Evolutionary conservation across 257 asterid genomes (phyloP).

Genomic region (Salvia miltiorrhiza): DNA sequence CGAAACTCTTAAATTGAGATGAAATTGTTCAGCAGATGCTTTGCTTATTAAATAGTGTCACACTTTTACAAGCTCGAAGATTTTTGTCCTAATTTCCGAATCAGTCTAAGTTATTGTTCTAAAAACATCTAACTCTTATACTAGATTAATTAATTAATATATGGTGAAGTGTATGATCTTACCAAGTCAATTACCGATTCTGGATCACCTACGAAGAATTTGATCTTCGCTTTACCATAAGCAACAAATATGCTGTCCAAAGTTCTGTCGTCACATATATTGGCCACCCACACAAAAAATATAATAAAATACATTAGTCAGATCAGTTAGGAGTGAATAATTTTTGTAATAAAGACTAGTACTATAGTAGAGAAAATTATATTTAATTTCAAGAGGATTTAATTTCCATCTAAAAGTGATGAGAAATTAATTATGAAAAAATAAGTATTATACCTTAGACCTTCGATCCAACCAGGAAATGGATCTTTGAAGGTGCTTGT

Average conservation of each 20-base stretch:
- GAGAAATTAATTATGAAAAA: background rate
- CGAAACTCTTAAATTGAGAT: too few relatives aligned
- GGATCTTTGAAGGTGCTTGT: slow-evolving; percentile 58
- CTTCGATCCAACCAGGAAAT: slow-evolving; percentile 67
- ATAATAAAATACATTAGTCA: background rate
- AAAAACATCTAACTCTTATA: too few relatives aligned
- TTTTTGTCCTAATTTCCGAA: too few relatives aligned
- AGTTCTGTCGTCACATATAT: slow-evolving; percentile 37
- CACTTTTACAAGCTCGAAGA: too few relatives aligned
- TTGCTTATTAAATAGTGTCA: too few relatives aligned
- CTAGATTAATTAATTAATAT: too few relatives aligned
- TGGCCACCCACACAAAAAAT: background rate
- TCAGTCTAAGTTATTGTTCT: too few relatives aligned
- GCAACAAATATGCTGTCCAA: slow-evolving; percentile 45
- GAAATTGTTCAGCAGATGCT: too few relatives aligned
- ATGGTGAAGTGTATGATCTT: slow-evolving; percentile 13
- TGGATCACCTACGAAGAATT: slow-evolving; percentile 45
- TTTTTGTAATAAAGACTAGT: too few relatives aligned
- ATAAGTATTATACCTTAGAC: slow-evolving; percentile 39
- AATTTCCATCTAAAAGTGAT: too few relatives aligned
- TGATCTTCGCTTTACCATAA: slow-evolving; percentile 48
- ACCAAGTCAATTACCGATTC: slow-evolving; percentile 44
- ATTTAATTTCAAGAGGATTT: too few relatives aligned
- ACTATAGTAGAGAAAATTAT: too few relatives aligned
- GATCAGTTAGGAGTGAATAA: background rate